Evolutionary conservation across 2,329 filamentous ascomycete species (phyloP), one percentile per base, ranked within the genome.

Genomic region (Periglandula ipomoeae): DNA sequence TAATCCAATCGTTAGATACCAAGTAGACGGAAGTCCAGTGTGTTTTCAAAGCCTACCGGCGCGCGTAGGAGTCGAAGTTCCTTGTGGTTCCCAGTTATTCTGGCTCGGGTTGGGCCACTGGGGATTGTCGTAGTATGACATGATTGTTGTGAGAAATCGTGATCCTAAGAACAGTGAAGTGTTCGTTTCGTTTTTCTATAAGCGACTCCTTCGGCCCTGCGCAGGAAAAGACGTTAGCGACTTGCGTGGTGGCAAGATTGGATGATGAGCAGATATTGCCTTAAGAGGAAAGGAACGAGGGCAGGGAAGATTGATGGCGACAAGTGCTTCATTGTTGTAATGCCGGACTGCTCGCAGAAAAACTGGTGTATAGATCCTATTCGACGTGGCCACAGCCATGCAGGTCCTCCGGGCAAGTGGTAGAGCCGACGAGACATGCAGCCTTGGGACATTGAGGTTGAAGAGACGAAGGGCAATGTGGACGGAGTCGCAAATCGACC

Each of bases 41-140:
- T 15, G 13, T 20, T 27, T 13, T 22, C 13, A 39, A 22, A 15
- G 11, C 58, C 32, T 65, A 69, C 66, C 68, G 53, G 66, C 60
- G 50, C 70, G 68, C 47, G 64, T 63, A 50, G 70, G 68, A 52
- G 70, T 68, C 30, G 64, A 59, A 34, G 65, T 58, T 47, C 67
- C 66, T 56, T 72, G 70, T 52, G 70, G 69, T n/a, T 72, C 70
- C 70, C 70, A 72, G 61, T 64, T 71, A 59, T 66, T 71, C 53
- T 67, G 64, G 52, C 50, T 53, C 22, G 60, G 57, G 47, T 61
- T 59, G 50, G 68, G 61, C 69, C 69, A 65, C 55, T 65, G 69
- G 30, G 62, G 59, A 57, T 70, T 70, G 53, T 71, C 68, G 66
- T 71, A 71, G 60, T 71, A 71, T 58, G 69, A 71, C 69, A 71